Percentiles rank a stretch among this genome's conserved stretches.
Evolutionary conservation across 2,329 filamentous ascomycete species (phyloP).

Genomic region (Pseudomassariella vexata): DNA sequence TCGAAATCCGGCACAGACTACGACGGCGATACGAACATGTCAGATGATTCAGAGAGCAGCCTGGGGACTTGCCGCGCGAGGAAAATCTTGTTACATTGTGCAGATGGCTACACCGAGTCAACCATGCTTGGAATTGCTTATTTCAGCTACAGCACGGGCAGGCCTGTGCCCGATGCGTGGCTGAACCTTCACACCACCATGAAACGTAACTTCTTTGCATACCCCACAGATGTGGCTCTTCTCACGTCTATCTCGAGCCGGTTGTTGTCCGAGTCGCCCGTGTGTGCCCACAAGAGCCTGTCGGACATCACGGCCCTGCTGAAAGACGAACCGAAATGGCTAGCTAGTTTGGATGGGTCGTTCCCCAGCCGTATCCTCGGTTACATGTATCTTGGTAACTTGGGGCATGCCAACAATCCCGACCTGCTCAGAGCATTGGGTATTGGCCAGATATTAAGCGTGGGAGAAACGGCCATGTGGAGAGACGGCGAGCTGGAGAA

Average conservation of each 20-base stretch:
- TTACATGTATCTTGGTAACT: slow-evolving; percentile 94
- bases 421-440: slow-evolving; percentile 73
- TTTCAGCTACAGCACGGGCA: slow-evolving; percentile 83
- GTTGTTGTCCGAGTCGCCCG: slow-evolving; percentile 66
- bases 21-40: slow-evolving; percentile 39
- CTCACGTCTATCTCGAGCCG: slow-evolving; percentile 71
- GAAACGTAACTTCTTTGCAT: slow-evolving; percentile 91
- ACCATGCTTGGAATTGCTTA: slow-evolving; percentile 87
- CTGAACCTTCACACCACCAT: slow-evolving; percentile 74
- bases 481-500: slow-evolving; percentile 59
- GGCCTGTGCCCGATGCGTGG: slow-evolving; percentile 80
- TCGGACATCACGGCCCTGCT: slow-evolving; percentile 47
- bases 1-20: slow-evolving; percentile 24
- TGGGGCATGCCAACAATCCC: slow-evolving; percentile 90
- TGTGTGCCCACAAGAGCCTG: slow-evolving; percentile 40
- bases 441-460: slow-evolving; percentile 82
- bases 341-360: slow-evolving; percentile 79
- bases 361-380: slow-evolving; percentile 82
- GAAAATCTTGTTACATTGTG: slow-evolving; percentile 85
- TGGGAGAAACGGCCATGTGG: slow-evolving; percentile 87
- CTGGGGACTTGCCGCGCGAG: slow-evolving; percentile 34
- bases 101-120: slow-evolving; percentile 93
- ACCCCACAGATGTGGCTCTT: slow-evolving; percentile 81
- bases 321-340: slow-evolving; percentile 68
- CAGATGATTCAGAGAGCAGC: slow-evolving; percentile 17